phyloP scores from a whole-genome alignment of 805 yeast genomes.

The Candida qinlingensis region DNA sequence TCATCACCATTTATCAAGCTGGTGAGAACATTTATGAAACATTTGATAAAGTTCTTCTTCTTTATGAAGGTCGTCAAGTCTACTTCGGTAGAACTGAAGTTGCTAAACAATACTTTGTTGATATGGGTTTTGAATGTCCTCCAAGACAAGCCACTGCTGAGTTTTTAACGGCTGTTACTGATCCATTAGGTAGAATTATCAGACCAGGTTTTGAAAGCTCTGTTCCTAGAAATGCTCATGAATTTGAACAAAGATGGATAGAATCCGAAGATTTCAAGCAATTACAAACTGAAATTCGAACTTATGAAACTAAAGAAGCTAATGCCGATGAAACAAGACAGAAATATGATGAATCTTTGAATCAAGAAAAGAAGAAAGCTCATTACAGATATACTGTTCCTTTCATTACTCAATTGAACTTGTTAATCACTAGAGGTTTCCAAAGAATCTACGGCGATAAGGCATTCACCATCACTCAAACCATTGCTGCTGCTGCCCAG shows the following conservation, averaged over 20 bases:
- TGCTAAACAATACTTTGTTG: constrained; percentile 54
- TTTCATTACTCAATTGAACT: constrained; percentile 40
- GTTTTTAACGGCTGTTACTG: constrained; percentile 67
- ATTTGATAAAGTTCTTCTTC: constrained; percentile 57
- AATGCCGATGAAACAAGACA: constrained; percentile 30
- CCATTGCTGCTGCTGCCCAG: constrained; percentile 37
- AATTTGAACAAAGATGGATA: constrained; percentile 57
- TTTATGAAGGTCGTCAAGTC: constrained; percentile 58
- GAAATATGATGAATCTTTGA: constrained; percentile 25
- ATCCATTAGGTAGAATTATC: constrained; percentile 53
- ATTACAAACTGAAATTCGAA: constrained; percentile 42
- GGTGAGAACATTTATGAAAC: constrained; percentile 59
- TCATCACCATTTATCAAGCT: constrained; percentile 68
- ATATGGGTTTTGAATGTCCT: constrained; percentile 62
- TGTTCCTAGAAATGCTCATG: constrained; percentile 58
- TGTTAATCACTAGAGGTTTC: constrained; percentile 45
- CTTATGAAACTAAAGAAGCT: constrained; percentile 26
- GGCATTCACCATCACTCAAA: constrained; percentile 36
- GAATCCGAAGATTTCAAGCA: constrained; percentile 37
- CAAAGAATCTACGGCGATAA: constrained; percentile 55
- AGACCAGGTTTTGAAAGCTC: constrained; percentile 41
- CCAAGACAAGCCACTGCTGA: constrained; percentile 68
- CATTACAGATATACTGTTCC: constrained; percentile 26
- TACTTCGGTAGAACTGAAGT: constrained; percentile 52
- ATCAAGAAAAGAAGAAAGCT: constrained; percentile 25